phyloP scores from a whole-genome alignment of 345 rosid species.

The Ceriops zippeliana region DNA sequence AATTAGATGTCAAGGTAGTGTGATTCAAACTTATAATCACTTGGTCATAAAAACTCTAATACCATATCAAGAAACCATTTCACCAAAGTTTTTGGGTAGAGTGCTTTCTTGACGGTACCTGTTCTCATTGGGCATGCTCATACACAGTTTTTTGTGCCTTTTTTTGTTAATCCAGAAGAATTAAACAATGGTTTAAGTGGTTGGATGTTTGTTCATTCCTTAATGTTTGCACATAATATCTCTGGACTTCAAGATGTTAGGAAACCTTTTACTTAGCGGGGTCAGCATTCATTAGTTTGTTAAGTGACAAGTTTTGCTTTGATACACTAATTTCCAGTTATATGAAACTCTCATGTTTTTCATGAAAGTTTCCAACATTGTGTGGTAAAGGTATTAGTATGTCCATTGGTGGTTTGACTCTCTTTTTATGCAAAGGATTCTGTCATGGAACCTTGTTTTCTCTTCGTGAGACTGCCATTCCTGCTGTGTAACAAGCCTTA shows the following conservation, averaged over 20 bases:
- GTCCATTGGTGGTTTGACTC: neutral
- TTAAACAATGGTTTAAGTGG: neutral
- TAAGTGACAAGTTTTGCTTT: neutral
- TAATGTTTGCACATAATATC: neutral
- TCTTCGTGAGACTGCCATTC: neutral
- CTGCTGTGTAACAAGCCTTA: neutral
- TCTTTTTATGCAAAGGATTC: neutral
- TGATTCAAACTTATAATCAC: no score
- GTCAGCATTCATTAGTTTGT: neutral
- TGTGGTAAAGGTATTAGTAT: neutral
- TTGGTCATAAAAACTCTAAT: no score
- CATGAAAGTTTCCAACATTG: no score
- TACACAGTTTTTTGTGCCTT: neutral
- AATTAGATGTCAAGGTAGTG: no score
- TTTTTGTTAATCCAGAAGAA: neutral
- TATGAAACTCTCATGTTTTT: neutral
- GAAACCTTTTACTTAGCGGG: neutral
- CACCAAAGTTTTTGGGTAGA: no score
- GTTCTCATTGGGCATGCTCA: neutral
- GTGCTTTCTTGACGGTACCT: no score
- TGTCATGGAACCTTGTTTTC: slow-evolving; percentile 1
- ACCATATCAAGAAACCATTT: no score
- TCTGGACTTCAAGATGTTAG: neutral
- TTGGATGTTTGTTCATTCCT: neutral
- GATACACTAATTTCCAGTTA: neutral